Base-by-base conservation (phyloP, 2,329 filamentous ascomycete species). In the Colletotrichum caudatum region DNA sequence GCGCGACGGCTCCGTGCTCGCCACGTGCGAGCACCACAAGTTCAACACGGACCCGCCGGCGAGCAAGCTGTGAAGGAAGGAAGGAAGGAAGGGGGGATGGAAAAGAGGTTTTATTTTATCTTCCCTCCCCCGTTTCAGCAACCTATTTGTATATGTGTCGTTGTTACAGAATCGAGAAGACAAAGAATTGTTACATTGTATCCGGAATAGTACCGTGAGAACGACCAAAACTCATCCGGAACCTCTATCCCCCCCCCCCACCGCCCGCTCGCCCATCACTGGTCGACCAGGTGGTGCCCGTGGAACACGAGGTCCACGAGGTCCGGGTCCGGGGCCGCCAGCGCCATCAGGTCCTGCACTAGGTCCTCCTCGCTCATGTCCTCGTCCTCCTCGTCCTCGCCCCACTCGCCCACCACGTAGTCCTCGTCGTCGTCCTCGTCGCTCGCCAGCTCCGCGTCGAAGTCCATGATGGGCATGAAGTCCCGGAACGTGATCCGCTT, bases 1-100 rank as follows among this genome's bases (percentile, higher is more conserved):
- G 75, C 84, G 82, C 37, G 87, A 88, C 71, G 87, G 88, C 0
- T 81, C 82, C 54, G 72, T 92, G 12, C 78, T 90, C 76, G 84
- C 87, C 2, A 83, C 86, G 8, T 91, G 88, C 61, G 89, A 92
- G 76, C 91, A 93, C 81, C 87, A 88, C 53, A 92, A 92, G 80
- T 87, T 87, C 2, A 91, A 89, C 76, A 87, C 86, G 53, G 89
- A 92, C 74, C 81, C 85, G 5, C 66, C 67, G 0, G 77, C 76
- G 16, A 69, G 77, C n/a, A 81, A 80, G 66, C 33, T 80, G 18
- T 66, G 74, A 72, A 39, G n/a, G 33, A 20, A 5, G 3, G 26
- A 3, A 20, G 6, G 12, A 1, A 7, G 5, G 3, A 4, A 4
- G 29, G 29, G 29, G 29, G 29, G 29, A 4, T 29, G 29, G 29